These are phyloP conservation scores for Wolfiporia cocos DNA, from an alignment of 1,284 basidiomycete genomes.

Conservation along the genomic window DNA sequence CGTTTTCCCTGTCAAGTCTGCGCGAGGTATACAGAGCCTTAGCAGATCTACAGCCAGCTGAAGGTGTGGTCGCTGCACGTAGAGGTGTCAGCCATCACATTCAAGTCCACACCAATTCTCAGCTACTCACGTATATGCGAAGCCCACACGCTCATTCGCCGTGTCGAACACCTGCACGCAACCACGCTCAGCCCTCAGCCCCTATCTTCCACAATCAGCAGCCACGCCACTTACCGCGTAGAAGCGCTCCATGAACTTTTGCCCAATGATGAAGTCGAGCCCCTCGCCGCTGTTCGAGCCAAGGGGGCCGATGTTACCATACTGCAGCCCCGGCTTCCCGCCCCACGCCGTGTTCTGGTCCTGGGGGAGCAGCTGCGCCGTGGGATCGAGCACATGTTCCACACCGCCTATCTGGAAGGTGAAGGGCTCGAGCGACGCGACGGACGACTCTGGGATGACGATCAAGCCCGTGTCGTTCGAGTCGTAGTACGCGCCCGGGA, in stretches of 20 bases:
- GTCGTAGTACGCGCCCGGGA: slow-evolving; percentile 45
- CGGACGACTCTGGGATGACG: slow-evolving; percentile 43
- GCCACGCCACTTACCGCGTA: slow-evolving; percentile 3
- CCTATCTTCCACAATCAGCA: slow-evolving; percentile 25
- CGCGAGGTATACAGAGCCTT: too few relatives aligned
- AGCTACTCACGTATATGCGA: slow-evolving; percentile 31
- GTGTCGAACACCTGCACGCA: slow-evolving; percentile 57
- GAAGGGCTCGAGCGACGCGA: slow-evolving; percentile 42
- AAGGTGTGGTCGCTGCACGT: too few relatives aligned
- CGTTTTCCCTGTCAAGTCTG: too few relatives aligned
- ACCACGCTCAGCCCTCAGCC: slow-evolving; percentile 42
- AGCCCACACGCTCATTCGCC: slow-evolving; percentile 38
- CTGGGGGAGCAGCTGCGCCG: slow-evolving; percentile 57
- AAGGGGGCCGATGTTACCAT: slow-evolving; percentile 43
- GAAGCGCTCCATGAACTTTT: slow-evolving; percentile 4
- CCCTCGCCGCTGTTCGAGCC: slow-evolving; percentile 32
- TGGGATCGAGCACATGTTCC: slow-evolving; percentile 40
- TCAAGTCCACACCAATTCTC: too few relatives aligned
- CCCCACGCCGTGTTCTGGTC: slow-evolving; percentile 45
- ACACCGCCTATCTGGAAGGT: slow-evolving; percentile 44
- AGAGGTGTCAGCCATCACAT: too few relatives aligned
- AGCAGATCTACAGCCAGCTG: too few relatives aligned
- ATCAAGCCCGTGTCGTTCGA: slow-evolving; percentile 46
- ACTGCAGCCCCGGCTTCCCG: slow-evolving; percentile 39
- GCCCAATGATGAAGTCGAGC: slow-evolving; percentile 32